A percentile compares a stretch with the other conserved stretches of the same genome.
Evolutionary conservation across 148 eudicot species (phyloP).

Genomic region (Camellia sinensis): DNA sequence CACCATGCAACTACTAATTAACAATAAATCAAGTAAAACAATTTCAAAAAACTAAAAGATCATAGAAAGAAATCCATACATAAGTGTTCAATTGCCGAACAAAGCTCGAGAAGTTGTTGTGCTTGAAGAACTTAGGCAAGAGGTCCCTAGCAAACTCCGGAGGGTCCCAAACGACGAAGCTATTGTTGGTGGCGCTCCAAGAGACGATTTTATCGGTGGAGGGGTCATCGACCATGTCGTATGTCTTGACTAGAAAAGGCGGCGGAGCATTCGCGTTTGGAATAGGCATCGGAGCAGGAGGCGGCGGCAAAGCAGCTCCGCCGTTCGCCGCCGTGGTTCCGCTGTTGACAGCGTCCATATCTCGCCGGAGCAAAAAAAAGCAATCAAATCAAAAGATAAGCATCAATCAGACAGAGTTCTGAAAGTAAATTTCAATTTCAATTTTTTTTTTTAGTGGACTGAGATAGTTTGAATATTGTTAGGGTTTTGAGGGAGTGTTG

Average conservation of each 20-base stretch:
- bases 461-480: not conserved
- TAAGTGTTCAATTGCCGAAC: constrained; percentile 88
- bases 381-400: not conserved
- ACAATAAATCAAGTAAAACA: not conserved
- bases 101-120: constrained; percentile 86
- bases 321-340: not conserved
- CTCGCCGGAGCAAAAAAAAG: not conserved
- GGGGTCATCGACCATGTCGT: constrained; percentile 78
- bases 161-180: constrained; percentile 87
- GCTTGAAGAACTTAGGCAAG: constrained; percentile 86
- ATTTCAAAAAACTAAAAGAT: not conserved
- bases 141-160: constrained; percentile 73
- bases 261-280: constrained; percentile 51
- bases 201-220: constrained; percentile 66
- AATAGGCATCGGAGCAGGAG: constrained; percentile 36
- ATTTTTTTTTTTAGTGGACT: too few relatives aligned
- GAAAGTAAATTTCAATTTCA: too few relatives aligned
- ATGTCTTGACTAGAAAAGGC: constrained; percentile 67
- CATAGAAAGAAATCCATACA: constrained; percentile 34
- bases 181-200: constrained; percentile 72
- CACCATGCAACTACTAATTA: not conserved
- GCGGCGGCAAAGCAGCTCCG: not conserved
- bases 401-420: not conserved
- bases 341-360: constrained; percentile 1
- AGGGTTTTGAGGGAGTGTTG: not conserved